Evolutionary conservation across 495 filamentous ascomycete genomes (phyloP).

Genomic region (Delitschia confertaspora): DNA sequence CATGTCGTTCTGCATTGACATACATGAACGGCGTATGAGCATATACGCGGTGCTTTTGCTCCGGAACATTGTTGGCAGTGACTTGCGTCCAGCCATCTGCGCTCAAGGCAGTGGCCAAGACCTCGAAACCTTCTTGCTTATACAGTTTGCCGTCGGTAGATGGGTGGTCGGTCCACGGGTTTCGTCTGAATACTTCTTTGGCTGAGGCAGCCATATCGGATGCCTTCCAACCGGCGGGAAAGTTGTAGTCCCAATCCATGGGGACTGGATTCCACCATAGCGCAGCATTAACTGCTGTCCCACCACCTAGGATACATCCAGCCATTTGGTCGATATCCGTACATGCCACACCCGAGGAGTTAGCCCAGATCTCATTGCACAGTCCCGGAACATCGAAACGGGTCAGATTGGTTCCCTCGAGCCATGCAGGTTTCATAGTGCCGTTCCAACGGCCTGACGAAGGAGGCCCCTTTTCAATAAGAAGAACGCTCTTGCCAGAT

Average conservation of each 20-base stretch:
- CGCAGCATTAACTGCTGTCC: conserved; percentile 62
- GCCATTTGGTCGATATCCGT: conserved; percentile 61
- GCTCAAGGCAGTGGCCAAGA: conserved; percentile 50
- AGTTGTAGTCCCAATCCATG: conserved; percentile 66
- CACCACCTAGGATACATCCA: conserved; percentile 68
- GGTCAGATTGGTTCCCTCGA: conserved; percentile 58
- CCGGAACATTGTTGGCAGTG: conserved; percentile 49
- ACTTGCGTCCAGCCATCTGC: conserved; percentile 53
- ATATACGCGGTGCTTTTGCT: conserved; percentile 59
- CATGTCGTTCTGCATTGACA: conserved; percentile 55
- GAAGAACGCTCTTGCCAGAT: conserved; percentile 52
- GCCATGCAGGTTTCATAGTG: conserved; percentile 43
- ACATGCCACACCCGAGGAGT: conserved; percentile 54
- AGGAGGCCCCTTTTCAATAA: conserved; percentile 56
- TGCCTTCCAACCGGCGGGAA: conserved; percentile 65
- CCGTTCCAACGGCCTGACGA: conserved; percentile 53
- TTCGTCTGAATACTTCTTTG: conserved; percentile 53
- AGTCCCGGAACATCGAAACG: conserved; percentile 74
- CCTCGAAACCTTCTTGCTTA: conserved; percentile 54
- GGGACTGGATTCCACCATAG: conserved; percentile 49
- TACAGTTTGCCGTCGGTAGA: conserved; percentile 61
- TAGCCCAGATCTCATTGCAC: conserved; percentile 58
- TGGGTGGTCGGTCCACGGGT: conserved; percentile 54
- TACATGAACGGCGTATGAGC: conserved; percentile 60
- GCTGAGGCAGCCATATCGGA: conserved; percentile 50